Conservation (phyloP, 257 asterid genomes). For the Schizonepeta tenuifolia region DNA sequence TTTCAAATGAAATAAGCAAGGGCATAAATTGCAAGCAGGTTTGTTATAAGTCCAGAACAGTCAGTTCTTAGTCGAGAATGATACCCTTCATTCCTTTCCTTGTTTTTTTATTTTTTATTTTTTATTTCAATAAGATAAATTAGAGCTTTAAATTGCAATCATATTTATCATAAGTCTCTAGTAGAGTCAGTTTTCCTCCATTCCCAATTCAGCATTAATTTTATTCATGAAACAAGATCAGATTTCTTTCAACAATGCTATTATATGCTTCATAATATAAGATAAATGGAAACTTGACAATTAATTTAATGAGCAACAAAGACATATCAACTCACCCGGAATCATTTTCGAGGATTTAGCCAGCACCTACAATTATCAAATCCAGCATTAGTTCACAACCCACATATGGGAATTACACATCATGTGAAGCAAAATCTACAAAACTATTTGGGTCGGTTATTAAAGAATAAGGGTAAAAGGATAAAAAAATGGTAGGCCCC, state of each 20-base stretch:
- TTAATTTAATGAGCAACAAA: neutral
- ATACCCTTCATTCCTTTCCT: neutral
- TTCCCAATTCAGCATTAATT: neutral
- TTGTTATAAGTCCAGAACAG: neutral
- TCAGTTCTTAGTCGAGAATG: neutral
- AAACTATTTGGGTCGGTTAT: too few species aligned
- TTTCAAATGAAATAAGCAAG: neutral
- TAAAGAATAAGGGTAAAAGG: too few species aligned
- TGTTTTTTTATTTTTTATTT: too few species aligned
- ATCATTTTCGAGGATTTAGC: conserved; percentile 94
- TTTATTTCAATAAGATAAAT: neutral
- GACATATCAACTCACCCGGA: conserved; percentile 60
- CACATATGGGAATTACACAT: neutral
- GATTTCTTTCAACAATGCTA: neutral
- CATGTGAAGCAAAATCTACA: neutral
- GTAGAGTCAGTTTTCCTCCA: neutral
- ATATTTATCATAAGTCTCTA: neutral
- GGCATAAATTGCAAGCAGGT: neutral
- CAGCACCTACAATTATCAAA: conserved; percentile 60
- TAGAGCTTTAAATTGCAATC: neutral
- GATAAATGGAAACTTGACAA: neutral
- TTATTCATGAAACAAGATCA: neutral
- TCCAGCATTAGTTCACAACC: conserved; percentile 31
- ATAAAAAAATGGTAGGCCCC: too few species aligned
- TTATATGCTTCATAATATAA: neutral